A percentile compares a stretch with the other conserved stretches of the same genome.
Conservation (phyloP, 2,329 filamentous ascomycete genomes). For the Trichoderma hamatum region DNA sequence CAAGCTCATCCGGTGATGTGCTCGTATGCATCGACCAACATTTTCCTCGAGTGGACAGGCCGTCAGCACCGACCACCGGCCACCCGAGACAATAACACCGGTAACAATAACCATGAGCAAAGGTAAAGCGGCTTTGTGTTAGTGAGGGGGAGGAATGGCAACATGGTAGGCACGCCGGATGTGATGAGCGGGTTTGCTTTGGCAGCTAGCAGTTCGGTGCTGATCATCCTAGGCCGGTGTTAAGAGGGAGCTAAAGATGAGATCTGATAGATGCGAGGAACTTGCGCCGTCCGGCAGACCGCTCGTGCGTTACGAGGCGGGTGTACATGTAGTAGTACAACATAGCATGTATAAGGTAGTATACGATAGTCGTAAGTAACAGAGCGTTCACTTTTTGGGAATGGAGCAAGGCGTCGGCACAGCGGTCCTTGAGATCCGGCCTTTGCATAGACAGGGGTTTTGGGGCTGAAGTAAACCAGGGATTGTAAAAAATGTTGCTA, state of each 20-base stretch:
- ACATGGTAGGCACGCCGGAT: background rate
- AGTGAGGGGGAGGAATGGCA: background rate
- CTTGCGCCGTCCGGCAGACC: background rate
- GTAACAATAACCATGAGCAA: background rate
- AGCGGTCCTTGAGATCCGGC: slow-evolving; percentile 4
- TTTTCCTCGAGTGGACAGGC: background rate
- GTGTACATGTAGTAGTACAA: background rate
- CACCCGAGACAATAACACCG: slow-evolving; percentile 16
- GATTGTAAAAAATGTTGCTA: background rate
- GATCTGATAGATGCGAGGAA: slow-evolving; percentile 24
- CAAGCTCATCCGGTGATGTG: background rate
- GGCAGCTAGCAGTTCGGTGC: slow-evolving; percentile 3
- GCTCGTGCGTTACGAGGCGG: background rate
- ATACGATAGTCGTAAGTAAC: background rate
- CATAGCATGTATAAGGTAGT: background rate
- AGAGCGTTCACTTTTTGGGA: background rate
- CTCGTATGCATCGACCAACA: background rate
- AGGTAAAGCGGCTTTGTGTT: background rate
- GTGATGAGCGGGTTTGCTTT: slow-evolving; percentile 7
- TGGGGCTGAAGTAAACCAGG: background rate
- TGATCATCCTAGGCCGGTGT: slow-evolving; percentile 8
- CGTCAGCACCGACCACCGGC: slow-evolving; percentile 1
- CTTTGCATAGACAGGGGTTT: background rate
- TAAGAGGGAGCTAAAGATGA: slow-evolving; percentile 21
- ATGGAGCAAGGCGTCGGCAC: slow-evolving; percentile 1